phyloP scores from a whole-genome alignment of 2,329 filamentous ascomycete species.

The Onygenales sp. region DNA sequence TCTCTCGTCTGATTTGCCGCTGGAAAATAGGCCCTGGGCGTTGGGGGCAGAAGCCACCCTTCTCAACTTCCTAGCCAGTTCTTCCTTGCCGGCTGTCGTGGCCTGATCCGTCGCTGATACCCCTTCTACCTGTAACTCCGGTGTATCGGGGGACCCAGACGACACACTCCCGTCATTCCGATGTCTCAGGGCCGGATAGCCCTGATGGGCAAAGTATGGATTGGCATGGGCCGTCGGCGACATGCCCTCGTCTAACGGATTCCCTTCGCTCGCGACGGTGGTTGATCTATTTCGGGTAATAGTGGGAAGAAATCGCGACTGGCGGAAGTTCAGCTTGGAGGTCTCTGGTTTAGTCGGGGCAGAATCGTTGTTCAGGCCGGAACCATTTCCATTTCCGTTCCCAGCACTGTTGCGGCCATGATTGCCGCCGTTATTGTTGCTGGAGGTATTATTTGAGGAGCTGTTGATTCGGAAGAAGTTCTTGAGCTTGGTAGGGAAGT shows the following conservation, averaged over 20 bases:
- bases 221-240: slow-evolving; percentile 93
- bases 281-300: slow-evolving; percentile 81
- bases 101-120: slow-evolving; percentile 58
- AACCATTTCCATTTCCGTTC: slow-evolving; percentile 20
- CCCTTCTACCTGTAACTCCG: slow-evolving; percentile 63
- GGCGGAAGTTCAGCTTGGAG: slow-evolving; percentile 59
- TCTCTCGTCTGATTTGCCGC: slow-evolving; percentile 52
- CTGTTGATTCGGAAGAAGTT: slow-evolving; percentile 59
- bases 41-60: slow-evolving; percentile 95
- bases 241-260: slow-evolving; percentile 75
- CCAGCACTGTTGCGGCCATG: slow-evolving; percentile 22
- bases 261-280: slow-evolving; percentile 87
- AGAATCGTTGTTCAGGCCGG: slow-evolving; percentile 26
- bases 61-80: slow-evolving; percentile 82
- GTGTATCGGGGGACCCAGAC: slow-evolving; percentile 84
- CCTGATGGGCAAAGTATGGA: slow-evolving; percentile 95
- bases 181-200: slow-evolving; percentile 83
- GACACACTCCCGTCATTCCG: slow-evolving; percentile 91
- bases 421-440: slow-evolving; percentile 16
- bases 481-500: slow-evolving; percentile 56
- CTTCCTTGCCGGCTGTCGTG: slow-evolving; percentile 77
- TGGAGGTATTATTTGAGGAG: slow-evolving; percentile 27
- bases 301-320: slow-evolving; percentile 80
- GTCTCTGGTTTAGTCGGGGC: slow-evolving; percentile 46
- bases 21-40: slow-evolving; percentile 79